Evolutionary conservation across 164 flowering plant genomes (phyloP).

Genomic region (Litsea cubeba): DNA sequence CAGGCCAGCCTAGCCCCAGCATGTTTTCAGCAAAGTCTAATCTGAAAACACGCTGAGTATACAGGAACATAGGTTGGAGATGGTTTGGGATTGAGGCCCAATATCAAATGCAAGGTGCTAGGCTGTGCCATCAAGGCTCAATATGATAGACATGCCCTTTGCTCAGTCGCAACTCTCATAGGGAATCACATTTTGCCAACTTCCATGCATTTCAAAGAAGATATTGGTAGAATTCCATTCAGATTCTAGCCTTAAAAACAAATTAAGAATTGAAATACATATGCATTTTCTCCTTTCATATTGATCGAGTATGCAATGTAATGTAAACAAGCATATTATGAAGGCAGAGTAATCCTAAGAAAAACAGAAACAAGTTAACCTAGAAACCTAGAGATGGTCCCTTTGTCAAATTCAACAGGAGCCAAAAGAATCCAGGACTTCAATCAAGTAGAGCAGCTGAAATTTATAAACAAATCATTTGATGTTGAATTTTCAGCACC

Average conservation of each 20-base stretch:
- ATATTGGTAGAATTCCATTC: neutral
- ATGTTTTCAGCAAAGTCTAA: too few relatives aligned
- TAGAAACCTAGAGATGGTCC: too few relatives aligned
- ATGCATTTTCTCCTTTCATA: neutral
- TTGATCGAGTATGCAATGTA: neutral
- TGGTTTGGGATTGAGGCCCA: neutral
- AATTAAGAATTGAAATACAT: neutral
- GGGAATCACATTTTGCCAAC: neutral
- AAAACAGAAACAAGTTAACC: neutral
- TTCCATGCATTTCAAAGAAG: neutral
- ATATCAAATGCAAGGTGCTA: neutral
- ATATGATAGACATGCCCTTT: neutral
- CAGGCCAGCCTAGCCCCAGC: neutral
- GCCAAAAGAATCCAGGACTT: too few relatives aligned
- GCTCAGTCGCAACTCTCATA: neutral
- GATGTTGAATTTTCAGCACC: too few relatives aligned
- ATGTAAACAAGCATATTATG: neutral
- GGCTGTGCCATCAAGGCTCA: neutral
- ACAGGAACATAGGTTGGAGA: neutral
- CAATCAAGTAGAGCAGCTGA: too few relatives aligned
- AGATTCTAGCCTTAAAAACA: neutral
- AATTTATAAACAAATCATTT: too few relatives aligned
- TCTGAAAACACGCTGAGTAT: neutral
- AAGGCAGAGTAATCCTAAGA: neutral
- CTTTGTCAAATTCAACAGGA: too few relatives aligned